These are phyloP conservation scores for Hanseniaspora gamundiae DNA, from an alignment of 1,139 yeast genomes.

Conservation along the genomic window DNA sequence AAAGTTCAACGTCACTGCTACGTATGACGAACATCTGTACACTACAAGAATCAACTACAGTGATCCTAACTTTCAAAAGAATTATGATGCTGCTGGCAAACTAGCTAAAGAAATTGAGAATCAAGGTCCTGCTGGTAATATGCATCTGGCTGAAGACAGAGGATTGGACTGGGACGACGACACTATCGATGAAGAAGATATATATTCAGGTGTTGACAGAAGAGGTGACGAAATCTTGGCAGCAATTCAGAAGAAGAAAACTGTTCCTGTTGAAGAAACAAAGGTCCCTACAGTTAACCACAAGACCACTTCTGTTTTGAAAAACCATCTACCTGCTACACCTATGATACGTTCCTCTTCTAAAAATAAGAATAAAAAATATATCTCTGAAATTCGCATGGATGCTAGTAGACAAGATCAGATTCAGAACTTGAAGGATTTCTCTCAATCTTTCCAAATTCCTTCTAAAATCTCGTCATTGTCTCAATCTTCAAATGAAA, in stretches of 20 bases:
- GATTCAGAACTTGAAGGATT: constrained; percentile 38
- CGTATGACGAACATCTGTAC: constrained; percentile 80
- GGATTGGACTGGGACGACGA: constrained; percentile 67
- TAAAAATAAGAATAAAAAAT: neutral
- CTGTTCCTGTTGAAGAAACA: constrained; percentile 13
- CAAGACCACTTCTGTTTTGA: constrained; percentile 1
- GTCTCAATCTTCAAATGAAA: neutral
- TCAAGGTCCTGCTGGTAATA: constrained; percentile 49
- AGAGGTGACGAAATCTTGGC: constrained; percentile 59
- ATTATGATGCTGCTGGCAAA: constrained; percentile 59
- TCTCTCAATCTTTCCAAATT: constrained; percentile 62
- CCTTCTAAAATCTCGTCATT: constrained; percentile 46
- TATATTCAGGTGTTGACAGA: constrained; percentile 74
- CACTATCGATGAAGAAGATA: constrained; percentile 90
- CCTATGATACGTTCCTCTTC: neutral
- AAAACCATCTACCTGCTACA: constrained; percentile 4
- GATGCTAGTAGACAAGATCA: neutral
- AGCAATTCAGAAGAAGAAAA: constrained; percentile 33
- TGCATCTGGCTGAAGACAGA: constrained; percentile 86
- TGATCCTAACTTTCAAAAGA: constrained; percentile 61
- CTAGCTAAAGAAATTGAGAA: constrained; percentile 77
- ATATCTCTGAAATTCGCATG: neutral
- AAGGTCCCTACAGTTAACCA: constrained; percentile 13
- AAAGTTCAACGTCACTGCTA: constrained; percentile 78
- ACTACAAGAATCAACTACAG: constrained; percentile 71